Conservation (phyloP, 202 grass and related monocot genomes). For the Zoysia matrella region DNA sequence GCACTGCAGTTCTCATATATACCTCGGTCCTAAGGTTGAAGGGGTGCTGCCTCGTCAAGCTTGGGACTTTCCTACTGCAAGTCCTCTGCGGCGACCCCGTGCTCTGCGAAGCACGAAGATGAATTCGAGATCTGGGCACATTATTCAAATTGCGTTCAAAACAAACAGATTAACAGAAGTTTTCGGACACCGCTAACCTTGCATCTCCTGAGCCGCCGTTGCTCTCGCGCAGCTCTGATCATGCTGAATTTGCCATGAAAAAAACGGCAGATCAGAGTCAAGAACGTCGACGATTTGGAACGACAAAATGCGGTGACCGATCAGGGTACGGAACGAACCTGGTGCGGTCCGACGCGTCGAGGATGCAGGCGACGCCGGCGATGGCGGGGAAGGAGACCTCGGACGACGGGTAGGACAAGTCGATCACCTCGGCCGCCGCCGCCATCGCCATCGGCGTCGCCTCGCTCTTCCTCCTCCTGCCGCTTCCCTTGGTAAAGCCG, state of each 20-base stretch:
- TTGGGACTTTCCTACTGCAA: too few relatives aligned
- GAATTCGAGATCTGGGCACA: too few relatives aligned
- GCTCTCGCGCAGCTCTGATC: constrained; percentile 25
- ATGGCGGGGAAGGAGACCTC: constrained; percentile 48
- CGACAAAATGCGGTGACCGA: background rate
- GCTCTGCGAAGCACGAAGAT: too few relatives aligned
- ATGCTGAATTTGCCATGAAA: constrained; percentile 20
- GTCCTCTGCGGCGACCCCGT: too few relatives aligned
- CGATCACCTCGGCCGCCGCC: constrained; percentile 47
- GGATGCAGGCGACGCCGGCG: constrained; percentile 36
- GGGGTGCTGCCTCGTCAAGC: constrained; percentile 58
- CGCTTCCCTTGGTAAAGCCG: background rate
- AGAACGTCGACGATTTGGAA: background rate
- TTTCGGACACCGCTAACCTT: background rate
- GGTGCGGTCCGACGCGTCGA: constrained; percentile 27
- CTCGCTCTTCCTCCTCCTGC: constrained; percentile 16
- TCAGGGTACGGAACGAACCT: constrained; percentile 5
- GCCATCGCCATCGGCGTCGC: background rate
- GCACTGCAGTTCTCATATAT: constrained; percentile 14
- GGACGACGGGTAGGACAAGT: constrained; percentile 51
- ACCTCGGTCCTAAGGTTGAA: constrained; percentile 86
- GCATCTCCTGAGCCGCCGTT: constrained; percentile 29
- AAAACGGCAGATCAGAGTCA: background rate
- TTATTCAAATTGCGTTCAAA: too few relatives aligned
- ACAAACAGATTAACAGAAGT: too few relatives aligned